These are phyloP conservation scores for Verbena officinalis DNA, from an alignment of 257 asterid genomes.

Conservation along the genomic window DNA sequence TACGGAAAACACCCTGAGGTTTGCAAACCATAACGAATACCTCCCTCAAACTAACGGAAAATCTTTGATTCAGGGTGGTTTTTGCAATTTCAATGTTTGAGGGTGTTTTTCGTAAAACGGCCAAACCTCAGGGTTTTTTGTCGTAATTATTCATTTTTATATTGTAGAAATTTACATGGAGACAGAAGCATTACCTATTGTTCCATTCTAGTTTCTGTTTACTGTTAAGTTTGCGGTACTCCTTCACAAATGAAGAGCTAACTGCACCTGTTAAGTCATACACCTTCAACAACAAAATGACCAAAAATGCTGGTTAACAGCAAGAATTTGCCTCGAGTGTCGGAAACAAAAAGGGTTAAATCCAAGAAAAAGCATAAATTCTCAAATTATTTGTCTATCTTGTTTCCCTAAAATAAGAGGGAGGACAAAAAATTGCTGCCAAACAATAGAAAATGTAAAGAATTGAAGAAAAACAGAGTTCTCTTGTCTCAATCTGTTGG, in stretches of 20 bases:
- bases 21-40: too few species aligned
- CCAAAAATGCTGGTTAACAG: slow-evolving; percentile 21
- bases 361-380: slow-evolving; percentile 8
- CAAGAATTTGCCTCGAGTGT: slow-evolving; percentile 11
- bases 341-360: slow-evolving; percentile 1
- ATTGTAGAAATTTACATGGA: not conserved
- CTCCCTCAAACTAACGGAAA: too few species aligned
- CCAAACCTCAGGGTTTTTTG: too few species aligned
- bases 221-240: slow-evolving; percentile 50
- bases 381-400: not conserved
- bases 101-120: not conserved
- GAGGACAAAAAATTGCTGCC: too few species aligned
- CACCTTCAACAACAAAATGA: slow-evolving; percentile 52
- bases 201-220: slow-evolving; percentile 77
- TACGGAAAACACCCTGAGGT: too few species aligned
- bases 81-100: too few species aligned
- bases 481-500: too few species aligned
- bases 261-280: slow-evolving; percentile 71
- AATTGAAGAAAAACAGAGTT: too few species aligned
- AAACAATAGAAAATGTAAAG: too few species aligned
- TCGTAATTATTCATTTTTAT: too few species aligned
- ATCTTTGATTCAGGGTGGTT: too few species aligned
- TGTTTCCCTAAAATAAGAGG: too few species aligned
- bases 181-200: slow-evolving; percentile 56
- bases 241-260: slow-evolving; percentile 54